These are phyloP conservation scores for Cryptococcus hybrid DNA, from an alignment of 1,284 basidiomycete species.

Conservation along the genomic window DNA sequence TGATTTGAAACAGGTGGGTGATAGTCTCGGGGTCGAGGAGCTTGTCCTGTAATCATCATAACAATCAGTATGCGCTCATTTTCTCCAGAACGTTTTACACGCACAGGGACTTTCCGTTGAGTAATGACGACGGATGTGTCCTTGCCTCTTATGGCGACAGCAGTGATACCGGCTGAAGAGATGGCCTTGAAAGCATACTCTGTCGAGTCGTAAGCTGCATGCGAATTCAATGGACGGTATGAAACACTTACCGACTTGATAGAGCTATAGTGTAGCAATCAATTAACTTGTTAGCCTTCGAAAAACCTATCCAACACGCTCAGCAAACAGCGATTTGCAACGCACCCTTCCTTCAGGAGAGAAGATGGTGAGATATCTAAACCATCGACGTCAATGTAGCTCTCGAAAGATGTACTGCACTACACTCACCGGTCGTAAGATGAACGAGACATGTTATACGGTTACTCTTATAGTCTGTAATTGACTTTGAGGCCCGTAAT, in stretches of 20 bases:
- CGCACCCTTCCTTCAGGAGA: slow-evolving; percentile 53
- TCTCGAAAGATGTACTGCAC: background rate
- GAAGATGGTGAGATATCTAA: slow-evolving; percentile 54
- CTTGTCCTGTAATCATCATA: slow-evolving; percentile 84
- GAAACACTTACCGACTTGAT: slow-evolving; percentile 86
- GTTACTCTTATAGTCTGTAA: too few relatives aligned
- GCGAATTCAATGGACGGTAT: background rate
- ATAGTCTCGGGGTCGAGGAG: slow-evolving; percentile 92
- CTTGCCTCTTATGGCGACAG: slow-evolving; percentile 88
- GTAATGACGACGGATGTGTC: slow-evolving; percentile 95
- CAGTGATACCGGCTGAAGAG: slow-evolving; percentile 91
- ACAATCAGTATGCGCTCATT: slow-evolving; percentile 4
- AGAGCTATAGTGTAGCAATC: slow-evolving; percentile 50
- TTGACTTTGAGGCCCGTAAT: too few relatives aligned
- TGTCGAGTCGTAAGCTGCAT: slow-evolving; percentile 44
- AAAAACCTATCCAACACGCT: background rate
- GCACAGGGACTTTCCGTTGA: slow-evolving; percentile 95
- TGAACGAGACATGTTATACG: slow-evolving; percentile 41
- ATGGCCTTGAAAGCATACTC: slow-evolving; percentile 99
- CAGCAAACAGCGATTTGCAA: too few relatives aligned
- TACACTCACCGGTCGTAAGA: slow-evolving; percentile 47
- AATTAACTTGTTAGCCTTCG: slow-evolving; percentile 1
- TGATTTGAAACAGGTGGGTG: slow-evolving; percentile 95
- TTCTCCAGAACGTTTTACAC: slow-evolving; percentile 23
- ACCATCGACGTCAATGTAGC: slow-evolving; percentile 12